Evolutionary conservation across 2,329 filamentous ascomycete species (phyloP), one percentile per base, ranked within the genome.

Genomic region (Colletotrichum lindemuthianum): DNA sequence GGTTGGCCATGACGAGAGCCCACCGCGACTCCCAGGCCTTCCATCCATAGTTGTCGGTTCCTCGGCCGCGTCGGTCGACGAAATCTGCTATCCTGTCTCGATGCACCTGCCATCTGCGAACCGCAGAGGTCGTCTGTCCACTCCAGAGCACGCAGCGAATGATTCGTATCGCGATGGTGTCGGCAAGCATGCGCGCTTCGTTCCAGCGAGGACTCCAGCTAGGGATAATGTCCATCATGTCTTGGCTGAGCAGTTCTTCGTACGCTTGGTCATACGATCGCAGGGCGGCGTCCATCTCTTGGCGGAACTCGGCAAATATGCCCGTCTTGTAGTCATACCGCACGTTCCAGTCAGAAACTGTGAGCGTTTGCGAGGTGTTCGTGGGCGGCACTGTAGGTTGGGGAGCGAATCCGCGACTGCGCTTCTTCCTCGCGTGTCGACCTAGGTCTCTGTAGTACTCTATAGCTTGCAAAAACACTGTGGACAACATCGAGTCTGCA

Each of bases 361-460:
- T 92, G n/a, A 97, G 78, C 0, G 91, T 92, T 72, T 96, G 92
- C 1, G 93, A 96, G 2, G 92, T 96, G 34, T 92, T 92, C 0
- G 92, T 95, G 1, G 93, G 92, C 5, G 93, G 92, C 37, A 92
- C 85, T 7, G 93, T 95, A 3, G 94, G 93, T 51, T 91, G 89
- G 10, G 93, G 93, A 12, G 91, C 88, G 15, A 88, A 84, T 8
- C 92, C 91, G 63, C 93, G 87, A 50, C 91, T 90, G 69, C 92
- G 90, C 81, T 98, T 98, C 74, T 96, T 91, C 69, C 94, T 88
- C 9, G 91, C 86, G 80, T 97, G 95, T 65, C 97, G 94, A n/a
- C 93, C 93, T 11, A 98, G 84, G 71, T 99, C 95, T 49, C 94
- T 86, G 75, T 98, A 98, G 77, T 97, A 97, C 71, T 99, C 96